These are phyloP conservation scores for Lachnellula subtilissima DNA, from an alignment of 2,329 filamentous ascomycete genomes.

Conservation along the genomic window DNA sequence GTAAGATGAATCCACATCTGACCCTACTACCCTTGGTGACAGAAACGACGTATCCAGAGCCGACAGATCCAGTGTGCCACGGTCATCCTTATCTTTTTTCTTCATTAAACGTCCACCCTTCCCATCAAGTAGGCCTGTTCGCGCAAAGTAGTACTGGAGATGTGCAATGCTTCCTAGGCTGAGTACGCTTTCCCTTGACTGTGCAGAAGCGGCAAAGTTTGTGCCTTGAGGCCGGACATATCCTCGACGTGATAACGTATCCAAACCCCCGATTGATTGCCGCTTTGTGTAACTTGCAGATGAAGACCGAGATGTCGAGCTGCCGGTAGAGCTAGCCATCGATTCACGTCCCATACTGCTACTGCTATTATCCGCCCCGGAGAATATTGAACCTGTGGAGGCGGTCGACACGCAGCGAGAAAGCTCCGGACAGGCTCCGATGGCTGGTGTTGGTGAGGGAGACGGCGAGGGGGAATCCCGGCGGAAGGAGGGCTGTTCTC, in stretches of 20 bases:
- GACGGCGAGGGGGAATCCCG: slow-evolving; percentile 59
- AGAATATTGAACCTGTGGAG: slow-evolving; percentile 44
- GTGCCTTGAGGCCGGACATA: slow-evolving; percentile 34
- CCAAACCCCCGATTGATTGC: slow-evolving; percentile 40
- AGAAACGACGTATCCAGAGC: slow-evolving; percentile 43
- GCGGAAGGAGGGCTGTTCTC: slow-evolving; percentile 26
- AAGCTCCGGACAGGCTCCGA: slow-evolving; percentile 53
- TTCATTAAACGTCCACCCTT: slow-evolving; percentile 83
- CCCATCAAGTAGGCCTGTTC: slow-evolving; percentile 87
- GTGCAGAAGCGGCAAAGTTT: slow-evolving; percentile 83
- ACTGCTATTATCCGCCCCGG: slow-evolving; percentile 28
- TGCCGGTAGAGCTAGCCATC: slow-evolving; percentile 45
- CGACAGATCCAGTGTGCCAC: slow-evolving; percentile 52
- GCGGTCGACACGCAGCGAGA: slow-evolving; percentile 62
- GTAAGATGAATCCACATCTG: slow-evolving; percentile 56
- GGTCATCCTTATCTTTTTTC: slow-evolving; percentile 55
- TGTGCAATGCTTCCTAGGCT: slow-evolving; percentile 95
- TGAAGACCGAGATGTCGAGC: slow-evolving; percentile 54
- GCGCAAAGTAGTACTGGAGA: slow-evolving; percentile 95
- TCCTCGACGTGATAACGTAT: slow-evolving; percentile 35
- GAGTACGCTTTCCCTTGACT: slow-evolving; percentile 89
- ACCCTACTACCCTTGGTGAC: slow-evolving; percentile 38
- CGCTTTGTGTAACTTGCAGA: slow-evolving; percentile 50
- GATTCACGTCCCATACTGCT: slow-evolving; percentile 47
- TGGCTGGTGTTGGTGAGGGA: slow-evolving; percentile 55